Evolutionary conservation across 371 early-diverging fungal species (phyloP), one percentile per base, ranked within the genome.

Genomic region (Syncephalastrum sp.): DNA sequence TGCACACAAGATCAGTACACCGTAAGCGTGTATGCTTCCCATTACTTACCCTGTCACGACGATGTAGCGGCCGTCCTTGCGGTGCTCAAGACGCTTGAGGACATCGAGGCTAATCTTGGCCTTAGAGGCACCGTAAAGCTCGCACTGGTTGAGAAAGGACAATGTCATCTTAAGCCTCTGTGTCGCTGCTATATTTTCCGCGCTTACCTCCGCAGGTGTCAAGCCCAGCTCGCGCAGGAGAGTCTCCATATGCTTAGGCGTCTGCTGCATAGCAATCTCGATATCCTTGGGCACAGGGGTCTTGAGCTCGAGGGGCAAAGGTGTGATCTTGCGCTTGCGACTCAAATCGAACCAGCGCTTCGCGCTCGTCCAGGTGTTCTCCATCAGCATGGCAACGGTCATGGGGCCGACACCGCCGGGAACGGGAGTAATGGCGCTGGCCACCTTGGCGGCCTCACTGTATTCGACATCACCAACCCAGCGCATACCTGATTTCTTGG

Each of bases 401-500:
- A 97, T 95, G 10, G 97, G 97, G 0, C 96, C 97, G 8, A 96
- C 96, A 56, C 96, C 97, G 12, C 97, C 97, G 27, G 97, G 97
- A 15, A 97, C 97, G 3, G 97, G 95, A 1, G 96, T 95, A 63
- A 95, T 92, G 43, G 81, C 80, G 5, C 87, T 77, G 0, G 94
- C 95, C 4, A 88, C 84, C 47, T 81, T 43, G n/a, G 61, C 57
- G 6, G 92, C 94, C 10, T 64, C 70, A 1, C 83, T 82, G 65
- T 81, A 95, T 23, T 94, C 90, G 16, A 96, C 95, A 69, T 97
- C 97, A 48, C 97, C 97, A 17, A 93, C 95, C 83, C 87, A 89
- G 41, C 92, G 85, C 47, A 83, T 78, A 19, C 96, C 96, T 4
- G 88, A 76, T 73, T 93, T 94, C 66, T 91, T 92, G 45, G 91